Percentiles rank a stretch among this genome's conserved stretches.
These are phyloP conservation scores for Macrophomina phaseolina DNA, from an alignment of 2,329 filamentous ascomycete genomes.

Conservation along the genomic window DNA sequence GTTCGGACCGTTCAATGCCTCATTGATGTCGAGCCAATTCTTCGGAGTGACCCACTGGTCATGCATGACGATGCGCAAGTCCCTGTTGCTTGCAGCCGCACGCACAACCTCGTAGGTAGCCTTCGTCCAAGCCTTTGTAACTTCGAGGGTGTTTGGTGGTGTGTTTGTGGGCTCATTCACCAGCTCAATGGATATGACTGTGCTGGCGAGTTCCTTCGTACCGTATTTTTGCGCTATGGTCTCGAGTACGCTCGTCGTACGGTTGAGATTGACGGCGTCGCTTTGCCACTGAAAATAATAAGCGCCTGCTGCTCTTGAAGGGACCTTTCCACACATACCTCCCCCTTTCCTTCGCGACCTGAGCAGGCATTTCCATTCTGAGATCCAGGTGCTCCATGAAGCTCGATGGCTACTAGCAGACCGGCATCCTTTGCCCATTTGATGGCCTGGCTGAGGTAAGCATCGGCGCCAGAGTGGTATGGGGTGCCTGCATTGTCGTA, in stretches of 20 bases:
- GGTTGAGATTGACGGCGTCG: conserved; percentile 43
- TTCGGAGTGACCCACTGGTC: conserved; percentile 60
- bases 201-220: conserved; percentile 44
- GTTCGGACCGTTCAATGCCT: conserved; percentile 58
- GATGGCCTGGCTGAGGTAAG: conserved; percentile 55
- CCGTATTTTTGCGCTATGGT: conserved; percentile 50
- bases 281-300: conserved; percentile 39
- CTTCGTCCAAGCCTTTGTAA: conserved; percentile 44
- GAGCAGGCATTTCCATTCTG: conserved; percentile 57
- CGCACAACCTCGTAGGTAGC: conserved; percentile 57
- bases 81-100: conserved; percentile 51
- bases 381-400: conserved; percentile 60
- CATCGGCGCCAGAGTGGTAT: conserved; percentile 54
- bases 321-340: conserved; percentile 16
- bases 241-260: conserved; percentile 46
- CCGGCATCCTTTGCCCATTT: conserved; percentile 53
- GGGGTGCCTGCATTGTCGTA: conserved; percentile 51
- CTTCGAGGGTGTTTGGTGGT: conserved; percentile 46
- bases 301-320: background rate
- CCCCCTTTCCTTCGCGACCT: conserved; percentile 35
- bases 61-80: conserved; percentile 59
- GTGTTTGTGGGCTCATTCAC: conserved; percentile 55
- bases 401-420: conserved; percentile 57
- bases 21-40: conserved; percentile 54
- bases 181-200: conserved; percentile 52